Percentiles rank a stretch among this genome's conserved stretches.
Evolutionary conservation across 176 grass and related monocot species (phyloP).

Genomic region (Metroxylon sagu): DNA sequence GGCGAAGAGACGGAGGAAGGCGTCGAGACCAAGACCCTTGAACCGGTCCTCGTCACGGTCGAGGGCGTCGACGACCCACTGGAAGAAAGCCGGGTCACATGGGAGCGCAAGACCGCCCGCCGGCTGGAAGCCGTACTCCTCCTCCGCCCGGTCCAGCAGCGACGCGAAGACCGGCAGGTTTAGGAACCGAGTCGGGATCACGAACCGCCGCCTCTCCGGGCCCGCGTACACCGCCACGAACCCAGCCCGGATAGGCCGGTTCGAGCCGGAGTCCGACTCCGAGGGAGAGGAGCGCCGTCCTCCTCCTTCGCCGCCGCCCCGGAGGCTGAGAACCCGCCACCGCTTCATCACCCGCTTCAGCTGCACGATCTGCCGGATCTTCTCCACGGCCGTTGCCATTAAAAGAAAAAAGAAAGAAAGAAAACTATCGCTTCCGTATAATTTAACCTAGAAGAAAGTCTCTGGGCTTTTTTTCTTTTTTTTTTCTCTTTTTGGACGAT

Average conservation of each 20-base stretch:
- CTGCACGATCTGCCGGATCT: slow-evolving; percentile 18
- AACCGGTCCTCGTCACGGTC: slow-evolving; percentile 7
- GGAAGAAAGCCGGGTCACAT: slow-evolving; percentile 16
- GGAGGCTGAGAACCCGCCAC: slow-evolving; percentile 15
- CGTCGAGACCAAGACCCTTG: neutral
- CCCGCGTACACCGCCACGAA: slow-evolving; percentile 13
- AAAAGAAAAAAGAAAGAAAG: too few relatives aligned
- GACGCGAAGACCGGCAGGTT: slow-evolving; percentile 10
- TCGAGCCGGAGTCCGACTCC: neutral
- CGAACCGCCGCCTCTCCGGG: slow-evolving; percentile 10
- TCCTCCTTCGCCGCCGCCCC: neutral
- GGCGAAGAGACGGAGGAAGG: slow-evolving; percentile 12
- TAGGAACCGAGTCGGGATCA: slow-evolving; percentile 15
- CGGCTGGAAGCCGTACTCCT: slow-evolving; percentile 14
- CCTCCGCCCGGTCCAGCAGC: slow-evolving; percentile 8
- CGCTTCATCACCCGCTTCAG: slow-evolving; percentile 18
- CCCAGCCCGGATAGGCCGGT: neutral
- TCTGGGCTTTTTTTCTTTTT: too few relatives aligned
- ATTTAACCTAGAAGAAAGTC: too few relatives aligned
- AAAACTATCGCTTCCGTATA: too few relatives aligned
- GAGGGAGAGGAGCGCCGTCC: too few relatives aligned
- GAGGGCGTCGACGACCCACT: slow-evolving; percentile 14
- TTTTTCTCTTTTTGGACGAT: too few relatives aligned
- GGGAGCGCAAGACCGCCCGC: slow-evolving; percentile 13
- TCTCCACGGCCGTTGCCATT: slow-evolving; percentile 6